Base-by-base conservation (phyloP, 371 early-diverging fungal species). In the Thermomucor indicae-seudaticae region DNA sequence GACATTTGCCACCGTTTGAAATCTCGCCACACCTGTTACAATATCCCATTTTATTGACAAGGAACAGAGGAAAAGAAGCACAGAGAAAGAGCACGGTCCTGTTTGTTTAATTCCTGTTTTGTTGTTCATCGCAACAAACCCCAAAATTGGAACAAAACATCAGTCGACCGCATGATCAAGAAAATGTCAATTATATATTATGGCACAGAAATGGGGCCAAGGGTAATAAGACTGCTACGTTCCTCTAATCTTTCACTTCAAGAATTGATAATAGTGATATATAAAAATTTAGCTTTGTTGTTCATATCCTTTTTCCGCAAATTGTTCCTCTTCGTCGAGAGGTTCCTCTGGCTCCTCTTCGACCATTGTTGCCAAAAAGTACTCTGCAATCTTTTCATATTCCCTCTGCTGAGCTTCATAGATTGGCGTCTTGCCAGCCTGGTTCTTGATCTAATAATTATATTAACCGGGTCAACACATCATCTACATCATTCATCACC, bases 361-460 rank as follows among this genome's bases (percentile, higher is more conserved):
- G 34, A 70, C 59, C 72, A 80, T 78, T 20, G 80, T 80, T 22
- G 62, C 53, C 58, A 84, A 62, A 49, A 86, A 78, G 69, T 67
- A 81, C 43, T 83, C 84, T 1, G 80, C 84, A 24, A 85, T 63
- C 59, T 81, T 73, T 59, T 84, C 84, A 40, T 83, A 83, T 42
- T 75, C 68, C 34, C 69, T 70, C 39, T 79, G 71, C 61, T 85
- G 83, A 6, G 88, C 88, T 63, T 87, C 85, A 47, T 74, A 71
- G 48, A 84, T 79, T 25, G 85, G 75, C 16, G 85, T 76, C 23
- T 70, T 60, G 12, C 75, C 81, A 39, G 76, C 70, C 19, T 61
- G 47, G 58, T 87, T 87, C 64, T 81, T 81, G 55, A 83, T 65
- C 87, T 86, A 62, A 24, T 20, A 17, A 17, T 8, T 14, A 20